phyloP scores from a whole-genome alignment of 2,329 filamentous ascomycete genomes.

The Aspergillus jensenii region DNA sequence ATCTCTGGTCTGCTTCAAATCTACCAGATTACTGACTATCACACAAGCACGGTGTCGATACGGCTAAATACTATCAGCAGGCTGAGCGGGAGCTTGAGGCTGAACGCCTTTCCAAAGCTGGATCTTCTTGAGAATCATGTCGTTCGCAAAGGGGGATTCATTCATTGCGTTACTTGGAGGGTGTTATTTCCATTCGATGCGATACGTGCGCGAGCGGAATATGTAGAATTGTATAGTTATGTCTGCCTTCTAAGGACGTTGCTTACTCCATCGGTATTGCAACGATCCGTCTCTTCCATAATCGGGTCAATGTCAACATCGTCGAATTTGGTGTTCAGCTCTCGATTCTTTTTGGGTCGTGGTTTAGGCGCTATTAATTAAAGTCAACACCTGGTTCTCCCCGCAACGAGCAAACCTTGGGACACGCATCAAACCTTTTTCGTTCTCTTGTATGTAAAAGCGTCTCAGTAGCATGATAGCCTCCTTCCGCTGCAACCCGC shows the following conservation, averaged over 20 bases:
- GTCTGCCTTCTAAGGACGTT: neutral
- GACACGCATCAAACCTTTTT: constrained; percentile 64
- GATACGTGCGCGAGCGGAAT: neutral
- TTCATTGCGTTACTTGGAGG: constrained; percentile 18
- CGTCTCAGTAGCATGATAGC: constrained; percentile 87
- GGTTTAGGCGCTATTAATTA: constrained; percentile 57
- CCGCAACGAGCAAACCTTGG: neutral
- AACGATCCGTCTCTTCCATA: neutral
- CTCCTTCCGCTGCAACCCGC: constrained; percentile 85
- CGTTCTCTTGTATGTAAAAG: constrained; percentile 98
- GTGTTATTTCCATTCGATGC: constrained; percentile 19
- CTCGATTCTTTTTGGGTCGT: constrained; percentile 62
- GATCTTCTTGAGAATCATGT: constrained; percentile 20
- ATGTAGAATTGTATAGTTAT: constrained; percentile 4
- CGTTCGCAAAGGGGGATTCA: constrained; percentile 9
- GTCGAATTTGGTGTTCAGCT: constrained; percentile 61
- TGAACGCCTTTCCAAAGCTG: constrained; percentile 53
- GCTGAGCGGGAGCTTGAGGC: constrained; percentile 91
- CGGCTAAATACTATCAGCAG: constrained; percentile 96
- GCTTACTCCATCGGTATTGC: neutral
- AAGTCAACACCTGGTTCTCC: constrained; percentile 12
- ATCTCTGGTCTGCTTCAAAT: neutral
- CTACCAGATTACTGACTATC: constrained; percentile 17
- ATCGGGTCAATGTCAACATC: constrained; percentile 10
- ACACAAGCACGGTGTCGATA: constrained; percentile 85